Evolutionary conservation across 78 protist species (phyloP), one percentile per base, ranked within the genome.

Genomic region (Acrasis kona): DNA sequence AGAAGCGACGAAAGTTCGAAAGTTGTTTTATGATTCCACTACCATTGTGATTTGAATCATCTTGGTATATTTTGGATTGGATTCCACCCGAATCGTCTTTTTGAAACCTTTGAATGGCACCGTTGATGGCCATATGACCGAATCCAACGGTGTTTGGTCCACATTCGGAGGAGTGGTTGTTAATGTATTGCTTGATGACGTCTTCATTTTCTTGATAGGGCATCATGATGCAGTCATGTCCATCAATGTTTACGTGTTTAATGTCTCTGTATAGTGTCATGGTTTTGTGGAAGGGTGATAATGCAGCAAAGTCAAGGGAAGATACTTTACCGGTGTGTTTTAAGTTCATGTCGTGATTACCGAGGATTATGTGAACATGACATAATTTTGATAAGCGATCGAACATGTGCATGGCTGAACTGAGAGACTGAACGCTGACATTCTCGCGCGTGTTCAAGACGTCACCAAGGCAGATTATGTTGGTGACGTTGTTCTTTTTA

Each of bases 381-480:
- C 65, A 19, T 19, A 67, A 19, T 67, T 19, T 19, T 19, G 71
- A 67, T 67, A 67, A 19, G 19, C 19, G 65, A 19, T 19, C 28
- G 19, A 67, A 30, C 19, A 19, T 30, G n/a, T 67, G 19, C 71
- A 67, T 67, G n/a, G 66, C 19, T 19, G 19, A 19, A 31, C 19
- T 31, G n/a, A 67, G 28, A 30, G 71, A 19, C 19, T 19, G 65
- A 67, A 67, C 19, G 19, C 19, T 19, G n/a, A 67, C 71, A 19
- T 19, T 30, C 19, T 67, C 71, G 19, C 71, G 19, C 28, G 71
- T 67, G 19, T 67, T 67, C 28, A 67, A 67, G n/a, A 67, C 71
- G 28, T 67, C 71, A 19, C 71, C 71, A 31, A 19, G 19, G 28
- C 19, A 19, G 19, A 67, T 30, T 30, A 67, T 67, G 28, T 67